Percentiles rank a stretch among this genome's conserved stretches.
Evolutionary conservation across 169 alveolate species (phyloP).

Genomic region (Plasmodium coatneyi): DNA sequence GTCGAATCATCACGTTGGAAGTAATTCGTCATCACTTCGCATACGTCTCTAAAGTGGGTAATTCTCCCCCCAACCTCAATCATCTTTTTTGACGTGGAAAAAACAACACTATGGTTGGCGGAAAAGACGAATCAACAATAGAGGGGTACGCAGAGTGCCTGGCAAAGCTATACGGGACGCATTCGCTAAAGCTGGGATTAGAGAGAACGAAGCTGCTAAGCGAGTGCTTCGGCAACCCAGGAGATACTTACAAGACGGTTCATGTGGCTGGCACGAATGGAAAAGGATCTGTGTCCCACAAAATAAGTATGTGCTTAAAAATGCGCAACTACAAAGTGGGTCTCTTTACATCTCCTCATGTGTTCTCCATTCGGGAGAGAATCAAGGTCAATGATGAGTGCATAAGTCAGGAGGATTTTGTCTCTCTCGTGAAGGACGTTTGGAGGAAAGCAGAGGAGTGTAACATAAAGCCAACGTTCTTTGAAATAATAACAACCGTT

Average conservation of each 20-base stretch:
- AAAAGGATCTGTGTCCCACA: slow-evolving; percentile 90
- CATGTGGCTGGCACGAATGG: slow-evolving; percentile 95
- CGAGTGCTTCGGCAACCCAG: slow-evolving; percentile 82
- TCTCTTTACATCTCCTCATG: slow-evolving; percentile 92
- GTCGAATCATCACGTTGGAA: background rate
- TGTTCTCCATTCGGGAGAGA: slow-evolving; percentile 89
- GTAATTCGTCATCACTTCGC: too few species aligned
- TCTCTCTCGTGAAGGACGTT: slow-evolving; percentile 52
- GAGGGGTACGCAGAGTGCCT: slow-evolving; percentile 50
- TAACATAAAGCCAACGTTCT: slow-evolving; percentile 82
- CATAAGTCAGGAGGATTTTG: slow-evolving; percentile 78
- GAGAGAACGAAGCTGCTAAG: slow-evolving; percentile 23
- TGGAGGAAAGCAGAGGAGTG: slow-evolving; percentile 39
- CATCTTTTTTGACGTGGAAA: background rate
- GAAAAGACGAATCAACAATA: background rate
- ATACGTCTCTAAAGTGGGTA: too few species aligned
- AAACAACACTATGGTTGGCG: background rate
- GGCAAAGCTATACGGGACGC: slow-evolving; percentile 32
- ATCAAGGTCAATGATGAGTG: slow-evolving; percentile 80
- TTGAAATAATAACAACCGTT: slow-evolving; percentile 79
- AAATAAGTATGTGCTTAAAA: slow-evolving; percentile 81
- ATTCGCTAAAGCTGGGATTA: slow-evolving; percentile 65
- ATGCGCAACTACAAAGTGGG: slow-evolving; percentile 87
- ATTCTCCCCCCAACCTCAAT: too few species aligned
- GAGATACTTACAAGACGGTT: slow-evolving; percentile 78